A percentile compares a stretch with the other conserved stretches of the same genome.
These are phyloP conservation scores for Alternaria longipes DNA, from an alignment of 2,329 filamentous ascomycete species.

Conservation along the genomic window DNA sequence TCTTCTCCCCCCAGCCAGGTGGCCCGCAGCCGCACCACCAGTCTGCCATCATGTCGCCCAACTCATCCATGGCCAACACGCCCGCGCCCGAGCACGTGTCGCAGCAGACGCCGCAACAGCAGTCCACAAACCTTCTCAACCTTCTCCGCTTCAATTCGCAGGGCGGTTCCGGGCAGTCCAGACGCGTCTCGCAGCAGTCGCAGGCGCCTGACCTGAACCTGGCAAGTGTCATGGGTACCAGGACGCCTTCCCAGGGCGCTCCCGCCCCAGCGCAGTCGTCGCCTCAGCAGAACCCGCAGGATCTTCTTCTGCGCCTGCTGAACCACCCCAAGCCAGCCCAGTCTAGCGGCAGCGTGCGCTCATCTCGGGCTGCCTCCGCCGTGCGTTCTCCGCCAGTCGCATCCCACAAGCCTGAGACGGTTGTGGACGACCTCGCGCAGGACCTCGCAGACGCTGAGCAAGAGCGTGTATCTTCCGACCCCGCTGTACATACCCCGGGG, in stretches of 20 bases:
- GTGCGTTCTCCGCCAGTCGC: slow-evolving; percentile 41
- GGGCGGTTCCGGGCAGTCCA: slow-evolving; percentile 51
- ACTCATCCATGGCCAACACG: slow-evolving; percentile 57
- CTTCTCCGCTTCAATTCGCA: slow-evolving; percentile 70
- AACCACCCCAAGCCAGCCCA: slow-evolving; percentile 71
- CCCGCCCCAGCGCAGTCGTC: slow-evolving; percentile 51
- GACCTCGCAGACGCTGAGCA: slow-evolving; percentile 57
- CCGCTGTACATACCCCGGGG: slow-evolving; percentile 35
- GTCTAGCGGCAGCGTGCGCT: slow-evolving; percentile 34
- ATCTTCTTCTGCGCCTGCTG: slow-evolving; percentile 85
- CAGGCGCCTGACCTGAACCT: slow-evolving; percentile 65
- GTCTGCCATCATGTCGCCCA: slow-evolving; percentile 68
- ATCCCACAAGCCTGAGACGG: slow-evolving; percentile 53
- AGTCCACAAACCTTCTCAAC: slow-evolving; percentile 68
- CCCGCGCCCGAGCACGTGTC: slow-evolving; percentile 53
- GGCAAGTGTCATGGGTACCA: slow-evolving; percentile 63
- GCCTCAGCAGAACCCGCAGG: slow-evolving; percentile 70
- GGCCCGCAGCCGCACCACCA: slow-evolving; percentile 65
- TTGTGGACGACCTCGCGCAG: slow-evolving; percentile 56
- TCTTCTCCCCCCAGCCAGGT: slow-evolving; percentile 64
- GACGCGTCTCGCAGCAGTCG: slow-evolving; percentile 48
- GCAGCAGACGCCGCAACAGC: slow-evolving; percentile 51
- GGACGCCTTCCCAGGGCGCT: slow-evolving; percentile 47
- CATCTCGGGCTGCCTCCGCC: slow-evolving; percentile 36
- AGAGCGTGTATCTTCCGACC: slow-evolving; percentile 49